Percentiles rank a stretch among this genome's conserved stretches.
These are phyloP conservation scores for Talaromyces sp. DNA, from an alignment of 2,329 filamentous ascomycete genomes.

Conservation along the genomic window DNA sequence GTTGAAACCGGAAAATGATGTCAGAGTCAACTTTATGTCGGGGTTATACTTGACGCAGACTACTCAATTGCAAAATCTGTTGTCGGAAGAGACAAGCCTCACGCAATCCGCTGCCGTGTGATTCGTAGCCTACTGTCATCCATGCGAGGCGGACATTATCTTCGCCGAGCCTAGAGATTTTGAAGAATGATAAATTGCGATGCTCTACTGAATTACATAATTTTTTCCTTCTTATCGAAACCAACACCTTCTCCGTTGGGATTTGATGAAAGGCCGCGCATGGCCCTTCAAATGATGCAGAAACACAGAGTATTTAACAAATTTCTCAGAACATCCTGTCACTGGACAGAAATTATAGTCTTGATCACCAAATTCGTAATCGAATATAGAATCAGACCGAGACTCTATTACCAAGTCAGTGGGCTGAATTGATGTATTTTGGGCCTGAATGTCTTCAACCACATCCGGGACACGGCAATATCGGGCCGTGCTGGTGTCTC, in stretches of 20 bases:
- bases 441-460: slow-evolving; percentile 6
- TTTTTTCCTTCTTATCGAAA: neutral
- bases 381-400: neutral
- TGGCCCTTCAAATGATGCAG: slow-evolving; percentile 10
- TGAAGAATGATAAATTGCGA: neutral
- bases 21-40: neutral
- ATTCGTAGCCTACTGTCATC: neutral
- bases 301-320: slow-evolving; percentile 7
- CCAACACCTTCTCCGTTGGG: slow-evolving; percentile 10
- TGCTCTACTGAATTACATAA: neutral
- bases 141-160: neutral
- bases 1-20: neutral
- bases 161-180: neutral
- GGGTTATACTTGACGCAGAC: neutral
- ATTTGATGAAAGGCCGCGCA: slow-evolving; percentile 1
- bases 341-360: slow-evolving; percentile 13
- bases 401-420: slow-evolving; percentile 3
- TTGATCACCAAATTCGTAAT: neutral
- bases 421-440: slow-evolving; percentile 6
- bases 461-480: slow-evolving; percentile 13
- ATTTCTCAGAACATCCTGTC: neutral
- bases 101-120: neutral
- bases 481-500: neutral
- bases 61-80: neutral
- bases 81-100: neutral